Conservation (phyloP, 352 stramenopile species). For the Globisporangium nodosum region DNA sequence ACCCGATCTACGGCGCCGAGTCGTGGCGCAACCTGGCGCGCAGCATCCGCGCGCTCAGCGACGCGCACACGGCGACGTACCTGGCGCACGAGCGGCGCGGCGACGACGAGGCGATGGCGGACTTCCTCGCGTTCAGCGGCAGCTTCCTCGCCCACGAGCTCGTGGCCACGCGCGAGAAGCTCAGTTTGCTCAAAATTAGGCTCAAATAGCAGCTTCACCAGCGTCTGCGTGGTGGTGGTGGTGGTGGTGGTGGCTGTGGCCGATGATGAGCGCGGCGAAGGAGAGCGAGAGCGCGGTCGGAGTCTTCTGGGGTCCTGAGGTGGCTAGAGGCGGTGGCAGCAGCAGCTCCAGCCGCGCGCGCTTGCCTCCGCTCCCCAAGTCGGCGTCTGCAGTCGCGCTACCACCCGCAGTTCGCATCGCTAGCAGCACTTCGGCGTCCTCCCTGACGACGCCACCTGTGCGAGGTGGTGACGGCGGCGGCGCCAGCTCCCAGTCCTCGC, state of each 20-base stretch:
- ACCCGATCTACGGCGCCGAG: slow-evolving; percentile 77
- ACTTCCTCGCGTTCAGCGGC: slow-evolving; percentile 53
- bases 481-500: slow-evolving; percentile 11
- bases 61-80: slow-evolving; percentile 49
- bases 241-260: not conserved
- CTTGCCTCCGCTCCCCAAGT: slow-evolving; percentile 1
- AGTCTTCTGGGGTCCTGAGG: slow-evolving; percentile 25
- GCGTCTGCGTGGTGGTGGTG: not conserved
- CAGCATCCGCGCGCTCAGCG: slow-evolving; percentile 60
- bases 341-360: not conserved
- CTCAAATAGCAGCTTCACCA: slow-evolving; percentile 3
- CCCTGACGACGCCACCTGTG: slow-evolving; percentile 10
- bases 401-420: not conserved
- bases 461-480: not conserved
- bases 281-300: slow-evolving; percentile 14
- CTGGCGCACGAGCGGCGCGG: slow-evolving; percentile 66
- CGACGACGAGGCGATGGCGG: slow-evolving; percentile 63
- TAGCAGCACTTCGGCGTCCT: not conserved
- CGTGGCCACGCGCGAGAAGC: slow-evolving; percentile 32
- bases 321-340: not conserved
- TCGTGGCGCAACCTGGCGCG: slow-evolving; percentile 72
- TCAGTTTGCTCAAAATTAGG: slow-evolving; percentile 54
- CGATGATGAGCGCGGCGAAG: not conserved
- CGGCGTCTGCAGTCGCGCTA: not conserved
- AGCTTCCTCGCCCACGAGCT: slow-evolving; percentile 30